Evolutionary conservation across 164 flowering plant species (phyloP).

Genomic region (Macadamia tetraphylla): DNA sequence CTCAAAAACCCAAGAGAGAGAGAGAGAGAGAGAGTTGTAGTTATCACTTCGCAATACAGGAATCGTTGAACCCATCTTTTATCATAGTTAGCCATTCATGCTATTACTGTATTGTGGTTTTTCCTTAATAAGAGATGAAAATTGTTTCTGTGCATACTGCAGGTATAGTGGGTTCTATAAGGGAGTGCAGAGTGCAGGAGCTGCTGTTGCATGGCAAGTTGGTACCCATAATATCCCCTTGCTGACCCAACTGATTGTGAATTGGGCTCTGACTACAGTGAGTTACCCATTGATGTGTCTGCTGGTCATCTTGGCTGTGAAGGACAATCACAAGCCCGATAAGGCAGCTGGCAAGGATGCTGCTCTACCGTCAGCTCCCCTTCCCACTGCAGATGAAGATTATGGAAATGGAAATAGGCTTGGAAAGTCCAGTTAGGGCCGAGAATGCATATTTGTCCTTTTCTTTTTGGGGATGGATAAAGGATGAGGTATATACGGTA

Average conservation of each 20-base stretch:
- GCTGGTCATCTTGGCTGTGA: conserved; percentile 57
- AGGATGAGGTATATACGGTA: no score
- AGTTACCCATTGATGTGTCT: conserved; percentile 69
- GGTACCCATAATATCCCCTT: conserved; percentile 52
- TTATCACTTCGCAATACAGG: no score
- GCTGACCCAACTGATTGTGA: conserved; percentile 48
- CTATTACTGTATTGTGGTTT: no score
- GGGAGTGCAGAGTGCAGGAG: conserved; percentile 97
- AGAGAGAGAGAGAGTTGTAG: no score
- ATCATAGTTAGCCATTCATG: no score
- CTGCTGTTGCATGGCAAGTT: conserved; percentile 93
- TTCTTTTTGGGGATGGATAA: no score
- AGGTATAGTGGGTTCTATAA: conserved; percentile 89
- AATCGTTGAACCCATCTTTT: conserved; percentile 22
- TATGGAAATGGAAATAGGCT: no score
- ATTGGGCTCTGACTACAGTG: conserved; percentile 68
- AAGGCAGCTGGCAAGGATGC: conserved; percentile 17
- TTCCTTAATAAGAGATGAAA: no score
- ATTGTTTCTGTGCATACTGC: conserved; percentile 12
- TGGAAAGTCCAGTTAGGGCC: no score
- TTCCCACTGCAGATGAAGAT: neutral
- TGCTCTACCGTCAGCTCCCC: conserved; percentile 10
- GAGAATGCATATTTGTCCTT: no score
- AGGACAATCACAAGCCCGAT: conserved; percentile 33
- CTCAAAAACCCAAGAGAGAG: no score